Evolutionary conservation across 1,284 basidiomycete genomes (phyloP), one percentile per base, ranked within the genome.

Genomic region (Sphaerobolus stellatus): DNA sequence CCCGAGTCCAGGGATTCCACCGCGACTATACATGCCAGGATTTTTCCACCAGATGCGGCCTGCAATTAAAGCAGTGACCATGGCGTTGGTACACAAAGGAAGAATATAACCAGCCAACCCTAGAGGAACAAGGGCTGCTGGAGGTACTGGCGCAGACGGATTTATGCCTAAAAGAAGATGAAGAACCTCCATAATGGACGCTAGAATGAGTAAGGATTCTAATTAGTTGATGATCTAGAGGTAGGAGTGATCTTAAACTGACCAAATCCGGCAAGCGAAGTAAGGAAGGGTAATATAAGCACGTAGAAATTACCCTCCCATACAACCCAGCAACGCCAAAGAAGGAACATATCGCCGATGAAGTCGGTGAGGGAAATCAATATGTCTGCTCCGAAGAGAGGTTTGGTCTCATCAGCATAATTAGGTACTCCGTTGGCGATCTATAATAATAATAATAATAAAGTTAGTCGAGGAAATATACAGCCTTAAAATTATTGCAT

Each of bases 301-400:
- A 75, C 31, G 48, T 61, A 65, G 51, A 67, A 66, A 25, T 65
- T 66, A 45, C 58, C 58, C 0, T 57, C 65, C 70, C 73, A 74
- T 18, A 74, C 33, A 48, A 70, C 58, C 66, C 71, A 76, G 58
- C 74, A 75, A 30, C 73, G 74, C 44, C 72, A 76, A 18, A 76
- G 56, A 43, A 75, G 67, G 29, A 69, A 56, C 43, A 67, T 36
- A 54, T 76, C 70, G 4, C 71, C 72, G 13, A 75, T 33, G 34
- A 75, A 64, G 60, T 73, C 73, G 1, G 66, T 67, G 27, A 74
- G 52, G 1, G 72, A 74, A 48, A 75, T 62, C 33, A 74, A 50
- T 18, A 68, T 53, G 60, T 72, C 71, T 1, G 64, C 70, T 2
- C 55, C 71, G 1, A 62, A 36, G 33, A 73, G 64, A n/a, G 29